A percentile compares a stretch with the other conserved stretches of the same genome.
phyloP scores from a whole-genome alignment of 495 filamentous ascomycete species.

The Neurospora africana region DNA sequence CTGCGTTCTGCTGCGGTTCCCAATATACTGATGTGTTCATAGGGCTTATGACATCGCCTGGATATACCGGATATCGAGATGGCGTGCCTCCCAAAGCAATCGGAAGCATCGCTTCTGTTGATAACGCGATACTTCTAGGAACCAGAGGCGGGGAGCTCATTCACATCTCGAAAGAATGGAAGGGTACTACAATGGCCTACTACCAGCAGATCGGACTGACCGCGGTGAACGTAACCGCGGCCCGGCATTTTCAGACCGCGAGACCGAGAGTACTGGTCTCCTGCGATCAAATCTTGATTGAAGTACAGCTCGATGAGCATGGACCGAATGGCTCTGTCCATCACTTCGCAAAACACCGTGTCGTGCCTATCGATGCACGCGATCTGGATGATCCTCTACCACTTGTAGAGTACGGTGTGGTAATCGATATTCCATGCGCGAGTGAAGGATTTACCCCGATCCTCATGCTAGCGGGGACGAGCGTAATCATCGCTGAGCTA shows the following conservation, averaged over 20 bases:
- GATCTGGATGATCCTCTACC: slow-evolving; percentile 18
- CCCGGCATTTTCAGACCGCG: background rate
- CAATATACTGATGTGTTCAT: background rate
- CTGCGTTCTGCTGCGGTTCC: background rate
- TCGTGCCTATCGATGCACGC: slow-evolving; percentile 33
- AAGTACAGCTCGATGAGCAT: background rate
- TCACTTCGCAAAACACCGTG: slow-evolving; percentile 12
- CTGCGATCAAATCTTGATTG: slow-evolving; percentile 19
- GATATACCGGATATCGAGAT: background rate
- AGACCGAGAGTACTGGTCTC: slow-evolving; percentile 14
- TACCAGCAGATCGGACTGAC: slow-evolving; percentile 20
- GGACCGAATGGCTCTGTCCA: background rate
- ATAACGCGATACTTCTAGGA: slow-evolving; percentile 22
- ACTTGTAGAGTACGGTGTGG: slow-evolving; percentile 20
- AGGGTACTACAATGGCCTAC: background rate
- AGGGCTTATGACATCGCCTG: slow-evolving; percentile 2
- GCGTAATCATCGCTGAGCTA: slow-evolving; percentile 41
- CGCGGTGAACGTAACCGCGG: slow-evolving; percentile 13
- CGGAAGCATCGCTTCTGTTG: slow-evolving; percentile 22
- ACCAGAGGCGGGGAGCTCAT: slow-evolving; percentile 38
- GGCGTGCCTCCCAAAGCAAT: slow-evolving; percentile 18
- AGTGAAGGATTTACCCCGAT: slow-evolving; percentile 16
- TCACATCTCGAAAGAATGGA: slow-evolving; percentile 12
- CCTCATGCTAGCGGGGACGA: slow-evolving; percentile 33
- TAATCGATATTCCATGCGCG: slow-evolving; percentile 19